Evolutionary conservation across 768 basidiomycete genomes (phyloP), one percentile per base, ranked within the genome.

Genomic region (Leucocoprinus leucothites): DNA sequence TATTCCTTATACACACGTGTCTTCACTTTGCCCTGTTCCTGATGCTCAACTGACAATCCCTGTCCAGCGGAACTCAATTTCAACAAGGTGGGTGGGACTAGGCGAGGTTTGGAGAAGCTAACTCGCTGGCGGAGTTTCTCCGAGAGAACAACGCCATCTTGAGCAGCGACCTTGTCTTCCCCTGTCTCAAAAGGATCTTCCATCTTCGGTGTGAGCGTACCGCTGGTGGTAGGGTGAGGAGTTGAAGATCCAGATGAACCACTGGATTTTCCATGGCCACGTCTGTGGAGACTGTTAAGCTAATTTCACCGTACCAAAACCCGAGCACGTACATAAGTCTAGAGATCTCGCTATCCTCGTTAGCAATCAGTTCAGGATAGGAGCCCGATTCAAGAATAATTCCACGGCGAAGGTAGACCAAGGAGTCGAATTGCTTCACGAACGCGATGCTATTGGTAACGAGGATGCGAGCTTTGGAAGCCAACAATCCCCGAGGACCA

Each of bases 361-460:
- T 84, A 38, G 69, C 71, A 66, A 86, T 74, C 9, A 90, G 74
- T 18, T 78, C 71, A 11, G 74, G 67, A 64, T 87, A 94, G 0
- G 87, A 73, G 2, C 89, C 91, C 19, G 67, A 72, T 71, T 96
- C 94, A 8, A 91, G 69, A 51, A 95, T 84, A 64, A 94, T 85
- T 13, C 94, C 94, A 21, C 85, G 82, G 18, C 91, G 86, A 36
- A 97, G 70, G 69, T 85, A 92, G 47, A 79, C 67, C 14, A 95
- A 72, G 44, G 85, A 77, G 63, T 94, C 89, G 51, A 91, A 90
- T 53, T 90, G 75, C 45, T 80, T 79, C 35, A 94, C 75, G 64
- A 90, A 94, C n/a, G 91, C 80, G 50, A 95, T 83, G 55, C 85
- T 86, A 67, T 96, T 94, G 40, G 93, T 96, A 48, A 94, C 90